Base-by-base conservation (phyloP, 129 eudicot species). In the Escallonia rubra region DNA sequence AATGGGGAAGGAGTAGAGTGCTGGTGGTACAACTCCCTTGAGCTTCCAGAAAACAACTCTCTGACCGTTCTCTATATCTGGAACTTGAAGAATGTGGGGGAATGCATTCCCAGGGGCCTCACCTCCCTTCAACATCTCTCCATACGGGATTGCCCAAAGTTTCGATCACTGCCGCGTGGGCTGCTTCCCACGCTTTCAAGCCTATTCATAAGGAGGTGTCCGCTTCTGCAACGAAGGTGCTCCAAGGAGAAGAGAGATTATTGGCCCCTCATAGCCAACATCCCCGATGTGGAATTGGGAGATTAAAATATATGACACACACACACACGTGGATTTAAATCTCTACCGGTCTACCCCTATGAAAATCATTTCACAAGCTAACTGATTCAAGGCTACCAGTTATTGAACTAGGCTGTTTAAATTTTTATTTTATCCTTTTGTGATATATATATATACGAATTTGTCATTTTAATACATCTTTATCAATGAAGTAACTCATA, bases 21-120 rank as follows among this genome's bases (percentile, higher is more conserved):
- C n/a, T n/a, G n/a, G n/a, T n/a, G n/a, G n/a, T n/a, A n/a, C n/a
- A n/a, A n/a, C n/a, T n/a, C n/a, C n/a, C n/a, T n/a, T n/a, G n/a
- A n/a, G n/a, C n/a, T n/a, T 62, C 51, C 63, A 52, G 41, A 69
- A 15, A 70, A 70, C 40, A 41, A n/a, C 3, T 63, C 71, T 70
- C 72, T 76, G 55, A 41, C 47, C 12, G 0, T 0, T 7, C 57
- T 70, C 7, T 0, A 0, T 1, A 41, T 76, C 43, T 0, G 0
- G 0, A 10, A 0, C 0, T 59, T 58, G 47, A 5, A 43, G 43
- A 41, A 76, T 46, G 4, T 69, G 63, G n/a, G n/a, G n/a, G 53
- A 69, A 48, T 43, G 51, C 5, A 1, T 53, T 53, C 46, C 59
- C 38, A 8, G 10, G 61, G 70, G 70, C 41, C 34, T 75, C 46